Evolutionary conservation across 75 land plant species (phyloP).

Genomic region (Adiantum capillusveneris): DNA sequence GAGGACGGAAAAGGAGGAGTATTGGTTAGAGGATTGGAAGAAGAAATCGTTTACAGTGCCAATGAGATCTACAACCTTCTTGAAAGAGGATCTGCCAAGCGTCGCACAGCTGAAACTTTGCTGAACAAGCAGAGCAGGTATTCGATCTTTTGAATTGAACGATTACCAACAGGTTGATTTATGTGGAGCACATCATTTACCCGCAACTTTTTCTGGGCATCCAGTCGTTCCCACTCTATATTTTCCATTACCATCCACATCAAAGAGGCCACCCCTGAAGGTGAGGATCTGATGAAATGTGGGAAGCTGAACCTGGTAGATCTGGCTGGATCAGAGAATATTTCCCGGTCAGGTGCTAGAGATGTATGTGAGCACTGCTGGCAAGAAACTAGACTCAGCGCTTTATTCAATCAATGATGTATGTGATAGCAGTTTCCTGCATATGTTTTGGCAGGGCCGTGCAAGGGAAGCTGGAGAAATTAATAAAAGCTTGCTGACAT

Average conservation of each 20-base stretch:
- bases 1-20: conserved; percentile 79
- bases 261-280: conserved; percentile 68
- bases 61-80: conserved; percentile 49
- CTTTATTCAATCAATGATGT: too few relatives aligned
- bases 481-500: conserved; percentile 58
- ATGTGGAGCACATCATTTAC: too few relatives aligned
- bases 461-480: conserved; percentile 81
- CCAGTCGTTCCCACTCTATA: conserved; percentile 48
- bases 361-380: conserved; percentile 53
- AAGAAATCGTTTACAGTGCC: conserved; percentile 53
- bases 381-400: not conserved
- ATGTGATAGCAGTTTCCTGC: too few relatives aligned
- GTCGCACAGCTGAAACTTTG: conserved; percentile 63
- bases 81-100: conserved; percentile 53
- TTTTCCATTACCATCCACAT: conserved; percentile 76
- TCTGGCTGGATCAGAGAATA: conserved; percentile 83
- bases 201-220: too few relatives aligned
- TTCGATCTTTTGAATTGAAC: not conserved
- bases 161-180: not conserved
- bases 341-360: conserved; percentile 78
- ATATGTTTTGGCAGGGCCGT: conserved; percentile 40
- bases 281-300: conserved; percentile 77
- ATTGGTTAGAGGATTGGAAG: conserved; percentile 57
- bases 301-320: conserved; percentile 91
- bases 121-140: conserved; percentile 60